Conservation (phyloP, 2,329 filamentous ascomycete genomes). For the Triangularia setosa region DNA sequence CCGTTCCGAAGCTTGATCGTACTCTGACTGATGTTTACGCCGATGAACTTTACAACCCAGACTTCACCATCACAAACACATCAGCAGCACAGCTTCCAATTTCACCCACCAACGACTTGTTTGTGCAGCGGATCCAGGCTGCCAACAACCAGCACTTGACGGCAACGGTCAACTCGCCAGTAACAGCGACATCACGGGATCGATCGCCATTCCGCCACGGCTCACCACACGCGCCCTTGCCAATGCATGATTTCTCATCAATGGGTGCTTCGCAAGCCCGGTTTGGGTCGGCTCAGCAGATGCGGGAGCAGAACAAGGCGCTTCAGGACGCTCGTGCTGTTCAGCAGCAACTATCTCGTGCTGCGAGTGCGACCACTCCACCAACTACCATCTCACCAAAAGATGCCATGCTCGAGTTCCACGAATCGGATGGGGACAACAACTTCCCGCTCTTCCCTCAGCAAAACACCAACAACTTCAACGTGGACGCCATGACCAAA, state of each 20-base stretch:
- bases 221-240: conserved; percentile 55
- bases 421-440: conserved; percentile 66
- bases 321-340: conserved; percentile 52
- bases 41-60: conserved; percentile 54
- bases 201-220: conserved; percentile 78
- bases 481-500: conserved; percentile 39
- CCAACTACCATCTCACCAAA: conserved; percentile 95
- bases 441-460: conserved; percentile 71
- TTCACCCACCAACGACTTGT: conserved; percentile 56
- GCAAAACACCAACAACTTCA: conserved; percentile 45
- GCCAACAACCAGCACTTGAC: conserved; percentile 70
- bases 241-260: conserved; percentile 41
- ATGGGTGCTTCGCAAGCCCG: conserved; percentile 30
- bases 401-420: conserved; percentile 83
- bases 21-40: conserved; percentile 82
- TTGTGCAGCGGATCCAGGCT: conserved; percentile 72
- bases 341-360: conserved; percentile 40
- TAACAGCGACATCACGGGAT: conserved; percentile 52
- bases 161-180: conserved; percentile 48
- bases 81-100: conserved; percentile 48
- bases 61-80: conserved; percentile 26
- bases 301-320: conserved; percentile 58
- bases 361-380: conserved; percentile 48
- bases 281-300: conserved; percentile 54
- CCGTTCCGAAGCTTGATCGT: conserved; percentile 72